Evolutionary conservation across 2,329 filamentous ascomycete genomes (phyloP).

Genomic region (Phaeophleospora eucalypticola): DNA sequence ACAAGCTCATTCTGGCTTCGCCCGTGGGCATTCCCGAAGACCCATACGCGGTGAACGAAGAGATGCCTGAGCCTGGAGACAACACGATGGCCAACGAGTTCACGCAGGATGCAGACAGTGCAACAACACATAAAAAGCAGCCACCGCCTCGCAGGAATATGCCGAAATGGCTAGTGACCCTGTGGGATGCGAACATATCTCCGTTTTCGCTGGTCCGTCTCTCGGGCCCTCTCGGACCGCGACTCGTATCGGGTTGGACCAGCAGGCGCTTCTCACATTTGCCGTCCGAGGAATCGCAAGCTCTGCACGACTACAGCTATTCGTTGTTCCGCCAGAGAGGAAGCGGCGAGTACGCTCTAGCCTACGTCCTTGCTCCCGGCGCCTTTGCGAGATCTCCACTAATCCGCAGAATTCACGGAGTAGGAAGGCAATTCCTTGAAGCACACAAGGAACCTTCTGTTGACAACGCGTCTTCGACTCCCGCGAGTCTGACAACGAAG

Average conservation of each 20-base stretch:
- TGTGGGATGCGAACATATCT: constrained; percentile 96
- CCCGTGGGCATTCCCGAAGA: constrained; percentile 94
- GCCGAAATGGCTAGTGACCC: constrained; percentile 82
- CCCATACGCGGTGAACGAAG: constrained; percentile 77
- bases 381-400: constrained; percentile 85
- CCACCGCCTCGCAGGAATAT: constrained; percentile 57
- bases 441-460: constrained; percentile 26
- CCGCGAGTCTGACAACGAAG: constrained; percentile 59
- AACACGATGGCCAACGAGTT: constrained; percentile 76
- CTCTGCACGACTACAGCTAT: constrained; percentile 90
- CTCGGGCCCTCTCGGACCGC: constrained; percentile 82
- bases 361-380: constrained; percentile 88
- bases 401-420: constrained; percentile 78
- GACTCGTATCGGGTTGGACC: constrained; percentile 92
- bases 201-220: constrained; percentile 88
- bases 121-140: constrained; percentile 34
- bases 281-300: constrained; percentile 71
- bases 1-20: constrained; percentile 93
- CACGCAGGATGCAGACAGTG: constrained; percentile 50
- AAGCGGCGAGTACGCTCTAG: constrained; percentile 87
- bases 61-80: constrained; percentile 70
- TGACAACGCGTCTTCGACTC: constrained; percentile 36
- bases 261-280: constrained; percentile 87
- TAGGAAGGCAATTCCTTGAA: constrained; percentile 66
- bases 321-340: constrained; percentile 88